Evolutionary conservation across 805 yeast genomes (phyloP), one percentile per base, ranked within the genome.

Genomic region (Grigorovia yakushimaensis): DNA sequence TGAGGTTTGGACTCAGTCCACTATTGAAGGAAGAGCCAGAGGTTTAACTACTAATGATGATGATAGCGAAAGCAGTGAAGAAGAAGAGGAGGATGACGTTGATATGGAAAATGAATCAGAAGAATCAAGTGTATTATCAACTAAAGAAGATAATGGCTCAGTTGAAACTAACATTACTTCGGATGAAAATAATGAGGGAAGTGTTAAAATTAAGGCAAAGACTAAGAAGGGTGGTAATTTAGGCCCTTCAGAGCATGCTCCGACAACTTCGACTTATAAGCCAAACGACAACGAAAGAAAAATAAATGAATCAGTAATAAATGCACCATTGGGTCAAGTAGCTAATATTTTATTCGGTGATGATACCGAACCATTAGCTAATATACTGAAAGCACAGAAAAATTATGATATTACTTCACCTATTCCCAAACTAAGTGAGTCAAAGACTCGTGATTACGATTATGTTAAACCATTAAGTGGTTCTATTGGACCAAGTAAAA

Each of bases 401-500:
- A 86, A 85, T 54, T 72, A 72, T 41, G 79, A 81, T 40, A 68
- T 84, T 5, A 9, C 37, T 33, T 71, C 81, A 0, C 72, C 73
- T 2, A 67, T 77, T 6, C 67, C 78, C 39, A 65, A 55, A 52
- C 43, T 60, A 9, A 75, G 67, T 47, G 63, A 45, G 53, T 58
- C 55, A 15, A 60, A 60, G 46, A 59, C 64, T 41, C 69, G 94
- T 55, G 64, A 66, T 8, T 84, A 78, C 53, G 61, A 72, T 0
- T 84, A 82, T 57, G 70, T 70, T 1, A 81, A 84, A 54, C 89
- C 91, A 1, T 66, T 84, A 40, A 70, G 73, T 44, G 81, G 77
- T 2, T 74, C 86, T 0, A 78, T 85, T 47, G 93, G 91, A 0
- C 93, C 93, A 6, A 83, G 82, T 54, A 84, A 83, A 54, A 84